Conservation (phyloP, 192 early-diverging fungal species). For the Entomortierella parvispora region DNA sequence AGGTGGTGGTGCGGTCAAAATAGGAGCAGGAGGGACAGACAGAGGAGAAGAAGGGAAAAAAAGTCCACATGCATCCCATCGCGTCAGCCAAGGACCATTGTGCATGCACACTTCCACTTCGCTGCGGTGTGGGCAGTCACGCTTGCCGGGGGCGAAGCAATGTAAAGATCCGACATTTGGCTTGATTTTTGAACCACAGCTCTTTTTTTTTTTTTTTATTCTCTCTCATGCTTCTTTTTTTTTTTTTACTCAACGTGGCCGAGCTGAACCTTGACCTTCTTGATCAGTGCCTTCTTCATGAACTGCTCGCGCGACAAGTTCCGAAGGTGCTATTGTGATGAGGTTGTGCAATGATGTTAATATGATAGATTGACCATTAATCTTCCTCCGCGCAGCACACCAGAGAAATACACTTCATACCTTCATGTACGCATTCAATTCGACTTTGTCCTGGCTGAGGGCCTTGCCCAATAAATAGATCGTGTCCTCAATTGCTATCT, state of each 20-base stretch:
- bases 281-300: slow-evolving; percentile 81
- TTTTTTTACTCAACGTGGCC: slow-evolving; percentile 28
- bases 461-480: slow-evolving; percentile 86
- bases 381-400: too few relatives aligned
- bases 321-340: slow-evolving; percentile 69
- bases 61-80: background rate
- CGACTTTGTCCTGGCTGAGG: slow-evolving; percentile 78
- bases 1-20: background rate
- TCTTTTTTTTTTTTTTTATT: slow-evolving; percentile 6
- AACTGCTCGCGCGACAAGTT: slow-evolving; percentile 89
- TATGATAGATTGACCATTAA: too few relatives aligned
- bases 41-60: slow-evolving; percentile 5
- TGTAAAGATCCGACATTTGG: background rate
- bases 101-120: too few relatives aligned
- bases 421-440: slow-evolving; percentile 83
- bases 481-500: slow-evolving; percentile 89
- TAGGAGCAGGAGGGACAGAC: slow-evolving; percentile 15
- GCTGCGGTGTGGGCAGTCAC: background rate
- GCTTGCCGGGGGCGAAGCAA: too few relatives aligned
- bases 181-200: too few relatives aligned
- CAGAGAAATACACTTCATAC: slow-evolving; percentile 47
- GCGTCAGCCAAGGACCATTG: background rate
- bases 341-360: too few relatives aligned
- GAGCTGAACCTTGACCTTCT: slow-evolving; percentile 69
- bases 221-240: background rate